Evolutionary conservation across 257 asterid genomes (phyloP).

Genomic region (Capsicum chinense): DNA sequence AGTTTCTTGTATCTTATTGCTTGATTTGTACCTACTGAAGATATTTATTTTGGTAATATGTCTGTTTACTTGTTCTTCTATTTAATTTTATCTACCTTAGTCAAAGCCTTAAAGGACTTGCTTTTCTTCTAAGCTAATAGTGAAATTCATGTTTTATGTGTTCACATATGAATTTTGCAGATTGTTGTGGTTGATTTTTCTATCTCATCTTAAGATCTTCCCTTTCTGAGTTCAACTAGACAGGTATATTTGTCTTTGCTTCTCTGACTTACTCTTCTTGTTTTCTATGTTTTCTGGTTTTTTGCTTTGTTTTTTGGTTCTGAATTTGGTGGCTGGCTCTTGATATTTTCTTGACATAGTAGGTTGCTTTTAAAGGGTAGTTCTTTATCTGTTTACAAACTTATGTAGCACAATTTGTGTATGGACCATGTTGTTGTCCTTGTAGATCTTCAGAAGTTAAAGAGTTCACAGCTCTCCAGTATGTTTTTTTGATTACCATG

Average conservation of each 20-base stretch:
- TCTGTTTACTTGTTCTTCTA: conserved; percentile 30
- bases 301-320: conserved; percentile 17
- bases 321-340: conserved; percentile 21
- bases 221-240: conserved; percentile 33
- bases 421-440: not conserved
- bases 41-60: conserved; percentile 35
- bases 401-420: not conserved
- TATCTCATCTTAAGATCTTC: conserved; percentile 34
- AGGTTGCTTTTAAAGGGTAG: not conserved
- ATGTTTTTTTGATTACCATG: not conserved
- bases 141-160: conserved; percentile 23
- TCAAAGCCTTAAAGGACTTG: conserved; percentile 40
- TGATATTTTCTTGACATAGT: conserved; percentile 21
- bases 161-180: conserved; percentile 36
- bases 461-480: not conserved
- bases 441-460: not conserved
- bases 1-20: conserved; percentile 27
- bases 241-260: conserved; percentile 37
- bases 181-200: conserved; percentile 41
- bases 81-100: conserved; percentile 36
- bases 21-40: conserved; percentile 59
- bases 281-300: conserved; percentile 18
- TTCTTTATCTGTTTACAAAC: not conserved
- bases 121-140: conserved; percentile 38
- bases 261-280: conserved; percentile 10